These are phyloP conservation scores for Suhomyces guaymorum DNA, from an alignment of 1,139 yeast genomes.

Conservation along the genomic window DNA sequence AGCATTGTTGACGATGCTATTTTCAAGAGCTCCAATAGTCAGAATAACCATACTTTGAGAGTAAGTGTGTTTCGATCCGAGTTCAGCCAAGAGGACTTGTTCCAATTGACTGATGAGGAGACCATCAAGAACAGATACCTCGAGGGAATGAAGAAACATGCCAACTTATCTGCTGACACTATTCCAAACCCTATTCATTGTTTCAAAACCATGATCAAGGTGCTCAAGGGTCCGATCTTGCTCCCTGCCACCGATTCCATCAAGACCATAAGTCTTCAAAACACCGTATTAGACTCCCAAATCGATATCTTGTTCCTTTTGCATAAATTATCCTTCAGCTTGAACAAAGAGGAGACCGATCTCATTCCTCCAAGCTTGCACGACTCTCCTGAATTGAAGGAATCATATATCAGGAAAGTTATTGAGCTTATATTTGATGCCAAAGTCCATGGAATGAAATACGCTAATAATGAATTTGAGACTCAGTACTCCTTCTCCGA, in stretches of 20 bases:
- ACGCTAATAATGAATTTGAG: constrained; percentile 31
- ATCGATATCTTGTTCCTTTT: constrained; percentile 56
- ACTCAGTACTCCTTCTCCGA: constrained; percentile 42
- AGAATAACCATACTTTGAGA: constrained; percentile 32
- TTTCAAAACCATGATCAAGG: constrained; percentile 56
- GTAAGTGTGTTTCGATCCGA: constrained; percentile 36
- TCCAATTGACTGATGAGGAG: constrained; percentile 27
- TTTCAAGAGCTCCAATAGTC: constrained; percentile 29
- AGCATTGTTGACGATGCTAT: constrained; percentile 38
- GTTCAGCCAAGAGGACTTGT: constrained; percentile 29
- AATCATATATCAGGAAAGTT: constrained; percentile 51
- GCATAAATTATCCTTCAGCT: constrained; percentile 45
- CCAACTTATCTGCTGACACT: constrained; percentile 31
- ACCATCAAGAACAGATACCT: constrained; percentile 33
- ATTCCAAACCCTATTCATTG: constrained; percentile 57
- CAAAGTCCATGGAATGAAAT: constrained; percentile 20
- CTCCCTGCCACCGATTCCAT: constrained; percentile 43
- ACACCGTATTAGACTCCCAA: constrained; percentile 52
- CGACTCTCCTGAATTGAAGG: constrained; percentile 33
- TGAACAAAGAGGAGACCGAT: constrained; percentile 40
- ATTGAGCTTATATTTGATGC: constrained; percentile 52
- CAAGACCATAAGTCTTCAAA: constrained; percentile 53
- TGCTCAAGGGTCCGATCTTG: constrained; percentile 61
- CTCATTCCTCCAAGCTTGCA: constrained; percentile 60
- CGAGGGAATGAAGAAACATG: constrained; percentile 29